These are phyloP conservation scores for Tylopilus orsonianus DNA, from an alignment of 1,284 basidiomycete species.

Conservation along the genomic window DNA sequence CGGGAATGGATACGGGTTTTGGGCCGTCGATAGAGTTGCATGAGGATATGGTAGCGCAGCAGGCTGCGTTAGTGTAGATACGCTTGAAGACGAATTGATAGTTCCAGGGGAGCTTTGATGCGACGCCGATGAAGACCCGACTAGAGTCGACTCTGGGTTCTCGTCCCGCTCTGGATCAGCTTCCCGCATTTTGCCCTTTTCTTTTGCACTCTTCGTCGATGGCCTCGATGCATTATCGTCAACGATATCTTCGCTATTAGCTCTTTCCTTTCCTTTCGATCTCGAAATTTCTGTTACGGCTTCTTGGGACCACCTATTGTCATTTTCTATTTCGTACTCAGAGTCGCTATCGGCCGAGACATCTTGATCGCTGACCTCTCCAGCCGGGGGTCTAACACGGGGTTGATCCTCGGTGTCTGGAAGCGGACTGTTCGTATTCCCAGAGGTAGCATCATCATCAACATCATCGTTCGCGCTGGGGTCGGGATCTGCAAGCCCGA, in stretches of 20 bases:
- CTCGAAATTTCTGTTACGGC: slow-evolving; percentile 19
- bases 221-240: slow-evolving; percentile 14
- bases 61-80: slow-evolving; percentile 1
- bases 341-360: slow-evolving; percentile 5
- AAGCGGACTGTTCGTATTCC: neutral
- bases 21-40: slow-evolving; percentile 9
- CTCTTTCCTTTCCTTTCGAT: slow-evolving; percentile 30
- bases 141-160: slow-evolving; percentile 8
- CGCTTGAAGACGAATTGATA: slow-evolving; percentile 9
- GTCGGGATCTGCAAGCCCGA: neutral
- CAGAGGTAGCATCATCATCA: slow-evolving; percentile 1
- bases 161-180: slow-evolving; percentile 9
- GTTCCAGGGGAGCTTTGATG: slow-evolving; percentile 11
- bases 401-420: slow-evolving; percentile 5
- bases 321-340: slow-evolving; percentile 20
- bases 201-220: slow-evolving; percentile 11
- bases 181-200: slow-evolving; percentile 29
- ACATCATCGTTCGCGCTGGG: neutral
- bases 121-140: slow-evolving; percentile 8
- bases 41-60: neutral
- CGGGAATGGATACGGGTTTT: slow-evolving; percentile 55
- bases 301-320: slow-evolving; percentile 26
- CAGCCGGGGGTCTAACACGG: slow-evolving; percentile 7
- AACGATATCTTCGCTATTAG: slow-evolving; percentile 10
- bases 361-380: slow-evolving; percentile 1